Percentiles rank a stretch among this genome's conserved stretches.
Evolutionary conservation across 129 eudicot species (phyloP).

Genomic region (Scalesia atractyloides): DNA sequence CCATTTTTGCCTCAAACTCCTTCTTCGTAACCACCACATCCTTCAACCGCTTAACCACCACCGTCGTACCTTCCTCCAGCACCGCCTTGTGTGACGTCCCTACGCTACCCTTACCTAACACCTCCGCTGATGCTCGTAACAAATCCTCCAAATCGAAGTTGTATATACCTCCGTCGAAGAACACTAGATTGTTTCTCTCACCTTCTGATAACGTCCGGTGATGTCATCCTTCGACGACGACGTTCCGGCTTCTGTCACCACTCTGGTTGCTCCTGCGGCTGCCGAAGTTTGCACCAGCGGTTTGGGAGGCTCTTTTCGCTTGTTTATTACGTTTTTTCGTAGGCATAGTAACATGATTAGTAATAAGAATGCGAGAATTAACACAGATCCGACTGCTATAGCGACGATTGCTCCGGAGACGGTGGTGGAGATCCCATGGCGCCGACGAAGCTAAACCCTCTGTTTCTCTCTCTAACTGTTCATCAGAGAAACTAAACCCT

Average conservation of each 20-base stretch:
- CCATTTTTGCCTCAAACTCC: background rate
- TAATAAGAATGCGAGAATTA: background rate
- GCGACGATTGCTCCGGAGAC: constrained; percentile 5
- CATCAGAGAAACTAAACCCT: too few relatives aligned
- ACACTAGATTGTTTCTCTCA: constrained; percentile 1
- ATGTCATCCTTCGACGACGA: constrained; percentile 7
- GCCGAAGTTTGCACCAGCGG: background rate
- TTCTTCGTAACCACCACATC: background rate
- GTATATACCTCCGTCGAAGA: background rate
- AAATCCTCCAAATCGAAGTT: constrained; percentile 18
- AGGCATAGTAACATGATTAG: background rate
- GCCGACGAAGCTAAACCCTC: too few relatives aligned
- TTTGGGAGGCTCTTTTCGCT: background rate
- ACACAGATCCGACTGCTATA: background rate
- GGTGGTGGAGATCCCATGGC: too few relatives aligned
- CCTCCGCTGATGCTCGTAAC: constrained; percentile 7
- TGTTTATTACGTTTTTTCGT: background rate
- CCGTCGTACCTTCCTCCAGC: constrained; percentile 12
- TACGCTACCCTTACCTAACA: constrained; percentile 9
- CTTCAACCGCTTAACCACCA: background rate
- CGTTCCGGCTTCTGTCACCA: background rate
- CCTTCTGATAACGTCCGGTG: background rate
- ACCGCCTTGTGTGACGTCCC: constrained; percentile 20
- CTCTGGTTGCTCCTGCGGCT: background rate
- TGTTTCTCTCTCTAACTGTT: too few relatives aligned